phyloP scores from a whole-genome alignment of 2,329 filamentous ascomycete genomes.

The Trichophyton equinum region DNA sequence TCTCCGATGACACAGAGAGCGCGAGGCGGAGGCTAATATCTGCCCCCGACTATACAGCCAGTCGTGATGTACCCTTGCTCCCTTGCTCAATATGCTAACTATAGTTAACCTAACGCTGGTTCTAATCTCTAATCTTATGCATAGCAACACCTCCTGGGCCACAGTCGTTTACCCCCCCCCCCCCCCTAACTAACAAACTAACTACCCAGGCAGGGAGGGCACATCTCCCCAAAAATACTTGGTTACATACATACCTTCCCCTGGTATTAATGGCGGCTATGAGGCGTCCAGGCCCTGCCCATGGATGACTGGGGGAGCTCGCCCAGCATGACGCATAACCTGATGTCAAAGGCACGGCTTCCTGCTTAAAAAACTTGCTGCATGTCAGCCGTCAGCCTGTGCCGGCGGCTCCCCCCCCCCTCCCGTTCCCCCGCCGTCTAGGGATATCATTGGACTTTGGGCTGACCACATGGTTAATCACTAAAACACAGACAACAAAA shows the following conservation, averaged over 20 bases:
- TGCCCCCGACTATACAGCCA: background rate
- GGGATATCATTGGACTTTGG: constrained; percentile 1
- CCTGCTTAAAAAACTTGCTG: constrained; percentile 1
- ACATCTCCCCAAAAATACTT: background rate
- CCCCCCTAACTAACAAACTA: too few species aligned
- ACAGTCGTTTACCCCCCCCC: too few species aligned
- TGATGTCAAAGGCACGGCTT: constrained; percentile 1
- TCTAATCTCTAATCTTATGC: background rate
- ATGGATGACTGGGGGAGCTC: background rate
- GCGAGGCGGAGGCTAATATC: background rate
- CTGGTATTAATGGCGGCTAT: background rate
- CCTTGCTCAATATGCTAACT: background rate
- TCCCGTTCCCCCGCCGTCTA: background rate
- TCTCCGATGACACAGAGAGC: background rate
- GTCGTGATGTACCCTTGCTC: background rate
- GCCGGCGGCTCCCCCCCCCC: constrained; percentile 2
- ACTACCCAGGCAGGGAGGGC: background rate
- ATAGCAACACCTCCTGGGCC: background rate
- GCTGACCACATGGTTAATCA: constrained; percentile 1
- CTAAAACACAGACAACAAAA: background rate
- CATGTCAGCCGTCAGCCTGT: constrained; percentile 4
- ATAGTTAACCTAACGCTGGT: background rate
- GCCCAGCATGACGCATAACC: background rate
- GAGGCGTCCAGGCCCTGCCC: background rate
- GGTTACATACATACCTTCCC: too few species aligned